A percentile compares a stretch with the other conserved stretches of the same genome.
Evolutionary conservation across 257 asterid species (phyloP).

Genomic region (Nemophila menziesii): DNA sequence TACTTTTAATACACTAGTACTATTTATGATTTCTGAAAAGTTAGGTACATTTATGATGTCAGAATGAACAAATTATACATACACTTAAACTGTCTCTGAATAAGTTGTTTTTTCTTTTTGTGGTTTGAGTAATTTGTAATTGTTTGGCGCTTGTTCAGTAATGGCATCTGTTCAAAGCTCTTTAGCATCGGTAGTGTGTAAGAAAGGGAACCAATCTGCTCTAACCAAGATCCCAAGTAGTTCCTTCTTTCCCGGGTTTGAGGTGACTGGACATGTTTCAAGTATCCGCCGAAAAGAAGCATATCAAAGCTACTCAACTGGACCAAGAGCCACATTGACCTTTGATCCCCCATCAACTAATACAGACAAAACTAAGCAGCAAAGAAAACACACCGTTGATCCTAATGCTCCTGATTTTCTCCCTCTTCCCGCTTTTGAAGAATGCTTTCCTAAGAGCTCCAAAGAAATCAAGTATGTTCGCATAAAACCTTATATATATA

Average conservation of each 20-base stretch:
- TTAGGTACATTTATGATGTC: no score
- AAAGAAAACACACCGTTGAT: constrained; percentile 71
- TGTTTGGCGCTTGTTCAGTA: constrained; percentile 3
- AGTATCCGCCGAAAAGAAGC: constrained; percentile 24
- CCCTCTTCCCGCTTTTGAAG: constrained; percentile 84
- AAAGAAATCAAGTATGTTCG: constrained; percentile 35
- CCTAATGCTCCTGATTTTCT: constrained; percentile 86
- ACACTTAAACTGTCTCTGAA: no score
- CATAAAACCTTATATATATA: background rate
- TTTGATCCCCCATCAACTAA: constrained; percentile 55
- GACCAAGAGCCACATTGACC: constrained; percentile 62
- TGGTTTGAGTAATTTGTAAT: background rate
- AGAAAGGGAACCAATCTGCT: constrained; percentile 34
- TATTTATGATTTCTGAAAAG: no score
- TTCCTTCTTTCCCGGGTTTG: constrained; percentile 47
- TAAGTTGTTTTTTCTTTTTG: no score
- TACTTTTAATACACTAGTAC: no score
- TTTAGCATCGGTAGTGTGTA: constrained; percentile 54
- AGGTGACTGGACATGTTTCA: constrained; percentile 25
- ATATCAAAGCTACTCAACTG: constrained; percentile 12
- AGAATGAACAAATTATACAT: no score
- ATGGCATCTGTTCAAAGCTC: constrained; percentile 77
- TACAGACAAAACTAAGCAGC: constrained; percentile 41
- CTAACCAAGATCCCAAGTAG: constrained; percentile 29
- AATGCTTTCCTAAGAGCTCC: constrained; percentile 92